phyloP scores from a whole-genome alignment of 2,329 filamentous ascomycete species.

The Xylaria sp. region DNA sequence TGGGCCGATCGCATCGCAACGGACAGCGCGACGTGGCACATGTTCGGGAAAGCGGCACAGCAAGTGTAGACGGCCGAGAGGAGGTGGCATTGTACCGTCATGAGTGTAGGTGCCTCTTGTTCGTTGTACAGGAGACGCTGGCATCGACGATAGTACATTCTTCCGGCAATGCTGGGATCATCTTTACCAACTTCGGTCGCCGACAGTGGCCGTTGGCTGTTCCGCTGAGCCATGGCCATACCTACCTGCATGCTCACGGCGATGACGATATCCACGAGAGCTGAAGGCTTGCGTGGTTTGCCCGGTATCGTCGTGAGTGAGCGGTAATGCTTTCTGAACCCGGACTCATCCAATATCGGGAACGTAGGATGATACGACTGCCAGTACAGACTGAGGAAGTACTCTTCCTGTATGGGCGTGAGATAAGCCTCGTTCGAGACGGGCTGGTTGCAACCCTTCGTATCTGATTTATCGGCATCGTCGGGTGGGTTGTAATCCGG shows the following conservation, averaged over 20 bases:
- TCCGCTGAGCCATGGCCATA: conserved; percentile 27
- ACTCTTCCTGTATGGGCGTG: conserved; percentile 40
- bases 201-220: conserved; percentile 12
- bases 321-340: conserved; percentile 41
- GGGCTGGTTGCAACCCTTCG: conserved; percentile 13
- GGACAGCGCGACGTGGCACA: conserved; percentile 38
- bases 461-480: conserved; percentile 15
- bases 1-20: conserved; percentile 42
- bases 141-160: conserved; percentile 43
- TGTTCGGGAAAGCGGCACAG: conserved; percentile 45
- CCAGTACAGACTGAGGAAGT: conserved; percentile 45
- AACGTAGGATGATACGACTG: conserved; percentile 39
- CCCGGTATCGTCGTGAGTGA: conserved; percentile 35
- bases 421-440: conserved; percentile 29
- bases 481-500: conserved; percentile 20
- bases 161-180: conserved; percentile 40
- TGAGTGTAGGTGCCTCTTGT: conserved; percentile 43
- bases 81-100: conserved; percentile 45
- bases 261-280: conserved; percentile 48
- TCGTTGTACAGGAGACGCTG: conserved; percentile 41
- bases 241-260: conserved; percentile 48
- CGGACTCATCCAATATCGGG: conserved; percentile 40
- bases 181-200: conserved; percentile 21
- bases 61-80: conserved; percentile 43
- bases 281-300: conserved; percentile 38